These are phyloP conservation scores for Herpetomonas muscarum DNA, from an alignment of 208 protist genomes.

Conservation along the genomic window DNA sequence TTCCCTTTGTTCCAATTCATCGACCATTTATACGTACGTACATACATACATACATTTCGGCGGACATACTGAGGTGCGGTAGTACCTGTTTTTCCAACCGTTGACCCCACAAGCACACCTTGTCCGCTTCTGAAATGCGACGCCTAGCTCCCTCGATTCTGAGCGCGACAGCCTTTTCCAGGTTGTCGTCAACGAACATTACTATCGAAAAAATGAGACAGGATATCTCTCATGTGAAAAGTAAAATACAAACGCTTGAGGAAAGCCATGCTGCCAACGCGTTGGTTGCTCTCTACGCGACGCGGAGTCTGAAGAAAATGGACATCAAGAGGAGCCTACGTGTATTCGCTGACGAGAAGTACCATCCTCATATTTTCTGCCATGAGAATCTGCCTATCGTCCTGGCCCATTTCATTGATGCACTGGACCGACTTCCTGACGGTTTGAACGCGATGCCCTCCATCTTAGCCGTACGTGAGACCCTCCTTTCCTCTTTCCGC, in stretches of 20 bases:
- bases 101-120: too few species aligned
- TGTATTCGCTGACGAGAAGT: constrained; percentile 40
- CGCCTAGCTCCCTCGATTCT: not conserved
- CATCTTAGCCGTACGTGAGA: constrained; percentile 63
- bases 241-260: constrained; percentile 48
- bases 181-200: not conserved
- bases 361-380: constrained; percentile 64
- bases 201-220: constrained; percentile 9
- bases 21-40: too few species aligned
- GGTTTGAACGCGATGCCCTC: constrained; percentile 86
- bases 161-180: not conserved
- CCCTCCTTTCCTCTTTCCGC: constrained; percentile 67
- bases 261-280: constrained; percentile 48
- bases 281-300: constrained; percentile 60
- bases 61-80: too few species aligned
- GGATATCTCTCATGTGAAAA: constrained; percentile 32
- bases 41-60: too few species aligned
- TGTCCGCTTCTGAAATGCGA: too few species aligned
- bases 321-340: constrained; percentile 45
- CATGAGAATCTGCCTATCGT: constrained; percentile 82
- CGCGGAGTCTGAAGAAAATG: constrained; percentile 41
- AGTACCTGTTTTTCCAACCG: too few species aligned
- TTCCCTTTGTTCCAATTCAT: too few species aligned
- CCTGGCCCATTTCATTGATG: constrained; percentile 57
- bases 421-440: constrained; percentile 71